Conservation (phyloP, 345 rosid species). For the Angophora floribunda region DNA sequence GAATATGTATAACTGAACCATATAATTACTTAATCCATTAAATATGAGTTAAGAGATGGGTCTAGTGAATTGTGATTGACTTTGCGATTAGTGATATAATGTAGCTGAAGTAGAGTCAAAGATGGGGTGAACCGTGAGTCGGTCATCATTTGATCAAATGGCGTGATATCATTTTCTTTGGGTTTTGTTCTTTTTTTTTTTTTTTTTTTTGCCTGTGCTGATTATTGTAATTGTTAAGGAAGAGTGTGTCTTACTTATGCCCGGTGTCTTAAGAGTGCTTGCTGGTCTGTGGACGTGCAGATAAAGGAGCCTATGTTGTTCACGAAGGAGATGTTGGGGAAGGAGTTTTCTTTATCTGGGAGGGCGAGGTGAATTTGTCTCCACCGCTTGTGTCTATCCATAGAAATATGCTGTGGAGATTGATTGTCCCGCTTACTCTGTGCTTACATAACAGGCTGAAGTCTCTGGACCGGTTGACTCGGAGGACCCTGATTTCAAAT, state of each 20-base stretch:
- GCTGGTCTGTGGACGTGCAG: constrained; percentile 17
- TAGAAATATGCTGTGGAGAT: not conserved
- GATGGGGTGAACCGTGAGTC: not conserved
- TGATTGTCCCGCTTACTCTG: not conserved
- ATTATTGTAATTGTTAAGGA: not conserved
- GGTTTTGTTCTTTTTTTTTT: not conserved
- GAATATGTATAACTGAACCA: not conserved
- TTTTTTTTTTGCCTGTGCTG: not conserved
- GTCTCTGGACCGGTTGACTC: constrained; percentile 45
- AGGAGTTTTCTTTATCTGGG: constrained; percentile 79
- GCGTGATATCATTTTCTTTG: not conserved
- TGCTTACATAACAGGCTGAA: constrained; percentile 49
- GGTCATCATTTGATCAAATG: not conserved
- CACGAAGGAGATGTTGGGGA: constrained; percentile 68
- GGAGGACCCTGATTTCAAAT: constrained; percentile 66
- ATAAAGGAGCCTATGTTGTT: constrained; percentile 58
- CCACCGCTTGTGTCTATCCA: not conserved
- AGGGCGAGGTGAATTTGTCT: constrained; percentile 66
- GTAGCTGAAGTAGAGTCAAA: not conserved
- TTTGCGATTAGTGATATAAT: not conserved
- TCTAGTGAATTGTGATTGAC: not conserved
- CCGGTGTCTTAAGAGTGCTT: not conserved
- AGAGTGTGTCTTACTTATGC: not conserved
- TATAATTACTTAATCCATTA: accelerated
- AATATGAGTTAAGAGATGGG: not conserved